Evolutionary conservation across 768 basidiomycete genomes (phyloP), one percentile per base, ranked within the genome.

Genomic region (Psilocybe sp.): DNA sequence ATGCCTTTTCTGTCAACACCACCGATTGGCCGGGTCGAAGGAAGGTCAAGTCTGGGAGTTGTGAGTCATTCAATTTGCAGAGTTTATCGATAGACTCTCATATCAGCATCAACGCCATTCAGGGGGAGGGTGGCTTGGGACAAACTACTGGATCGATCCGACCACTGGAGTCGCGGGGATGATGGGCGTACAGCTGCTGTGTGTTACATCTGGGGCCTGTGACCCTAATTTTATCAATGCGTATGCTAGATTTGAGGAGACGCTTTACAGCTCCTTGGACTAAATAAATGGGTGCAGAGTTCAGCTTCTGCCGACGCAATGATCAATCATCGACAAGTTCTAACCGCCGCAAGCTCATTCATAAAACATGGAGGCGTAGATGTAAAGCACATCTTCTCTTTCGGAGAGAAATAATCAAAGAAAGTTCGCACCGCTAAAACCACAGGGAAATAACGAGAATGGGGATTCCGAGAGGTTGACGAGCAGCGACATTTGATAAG

Each of bases 21-120:
- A 44, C 44, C 1, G 68, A 69, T 46, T 55, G 50, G 33, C 62
- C 62, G 2, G 62, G 60, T 4, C 57, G 55, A 32, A 57, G 69
- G 20, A 66, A 55, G 53, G 65, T 63, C 41, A 64, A 63, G 18
- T 62, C 67, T 2, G 69, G 55, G 4, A 60, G 60, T 31, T 71
- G 69, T 70, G n/a, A 49, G 42, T 44, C 6, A 34, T 41, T 11
- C 46, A 48, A 2, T 11, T 8, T 8, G 23, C 19, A 15, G 20
- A 23, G 31, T 41, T 28, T 39, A 10, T 2, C 6, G 18, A 13
- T 5, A 13, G 1, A 13, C 37, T 9, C 23, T 32, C 19, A 19
- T 11, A 32, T 9, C 10, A 15, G 8, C 10, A 12, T 18, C 31
- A 34, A 34, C 23, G 11, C 5, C 16, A 40, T 32, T 37, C 55